Evolutionary conservation across 192 early-diverging fungal species (phyloP).

Genomic region (Coemansia sp.): DNA sequence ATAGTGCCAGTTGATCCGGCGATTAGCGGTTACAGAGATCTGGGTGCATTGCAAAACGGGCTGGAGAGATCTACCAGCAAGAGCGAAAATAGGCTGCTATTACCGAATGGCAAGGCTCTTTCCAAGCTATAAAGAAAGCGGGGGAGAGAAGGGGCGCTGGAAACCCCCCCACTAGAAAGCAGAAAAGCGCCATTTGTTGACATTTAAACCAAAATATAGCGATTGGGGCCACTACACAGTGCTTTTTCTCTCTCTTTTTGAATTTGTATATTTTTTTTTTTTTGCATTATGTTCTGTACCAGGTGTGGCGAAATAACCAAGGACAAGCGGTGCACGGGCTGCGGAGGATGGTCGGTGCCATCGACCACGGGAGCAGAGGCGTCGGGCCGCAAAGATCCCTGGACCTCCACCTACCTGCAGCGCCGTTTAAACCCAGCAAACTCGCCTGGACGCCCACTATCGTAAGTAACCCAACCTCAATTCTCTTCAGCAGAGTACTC

Average conservation of each 20-base stretch:
- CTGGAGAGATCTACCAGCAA: no score
- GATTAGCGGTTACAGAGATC: no score
- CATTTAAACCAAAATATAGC: not conserved
- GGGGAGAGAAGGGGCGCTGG: no score
- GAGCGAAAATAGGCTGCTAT: no score
- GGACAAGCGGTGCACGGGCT: conserved; percentile 18
- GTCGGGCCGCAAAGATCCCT: conserved; percentile 40
- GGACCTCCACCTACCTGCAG: conserved; percentile 47
- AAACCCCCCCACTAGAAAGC: not conserved
- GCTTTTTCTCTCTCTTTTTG: conserved; percentile 4
- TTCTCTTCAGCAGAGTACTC: not conserved
- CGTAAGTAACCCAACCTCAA: conserved; percentile 12
- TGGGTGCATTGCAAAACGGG: no score
- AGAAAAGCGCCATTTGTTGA: not conserved
- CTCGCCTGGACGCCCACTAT: conserved; percentile 8
- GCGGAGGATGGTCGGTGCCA: conserved; percentile 35
- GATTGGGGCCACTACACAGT: conserved; percentile 1
- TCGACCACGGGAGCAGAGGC: conserved; percentile 32
- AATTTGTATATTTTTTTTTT: conserved; percentile 1
- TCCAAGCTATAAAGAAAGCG: no score
- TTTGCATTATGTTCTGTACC: conserved; percentile 31
- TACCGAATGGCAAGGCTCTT: no score
- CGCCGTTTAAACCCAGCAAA: conserved; percentile 27
- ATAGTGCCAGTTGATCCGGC: no score
- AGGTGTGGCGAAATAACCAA: conserved; percentile 44